Evolutionary conservation across 441 rosid species (phyloP).

Genomic region (Aleurites moluccanus): DNA sequence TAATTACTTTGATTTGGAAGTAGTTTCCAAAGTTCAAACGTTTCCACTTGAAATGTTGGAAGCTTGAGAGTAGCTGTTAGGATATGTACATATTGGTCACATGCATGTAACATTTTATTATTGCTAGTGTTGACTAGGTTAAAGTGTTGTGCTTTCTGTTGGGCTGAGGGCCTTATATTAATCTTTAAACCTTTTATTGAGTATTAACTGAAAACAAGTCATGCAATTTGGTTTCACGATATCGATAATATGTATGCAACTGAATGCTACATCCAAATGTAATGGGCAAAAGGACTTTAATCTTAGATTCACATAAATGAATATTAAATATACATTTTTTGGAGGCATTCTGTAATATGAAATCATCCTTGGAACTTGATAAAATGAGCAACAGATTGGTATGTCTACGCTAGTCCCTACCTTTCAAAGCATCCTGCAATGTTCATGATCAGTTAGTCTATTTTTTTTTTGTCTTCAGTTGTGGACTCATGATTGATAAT

Average conservation of each 20-base stretch:
- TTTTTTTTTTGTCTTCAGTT: not conserved
- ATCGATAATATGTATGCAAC: not conserved
- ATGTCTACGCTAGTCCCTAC: not conserved
- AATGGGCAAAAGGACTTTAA: not conserved
- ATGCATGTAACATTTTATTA: too few species aligned
- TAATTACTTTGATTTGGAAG: not conserved
- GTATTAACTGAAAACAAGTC: not conserved
- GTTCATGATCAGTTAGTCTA: not conserved
- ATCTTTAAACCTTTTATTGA: not conserved
- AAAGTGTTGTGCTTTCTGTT: not conserved
- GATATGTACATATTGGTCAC: not conserved
- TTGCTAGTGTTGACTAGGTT: not conserved
- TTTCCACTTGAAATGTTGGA: not conserved
- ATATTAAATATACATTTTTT: not conserved
- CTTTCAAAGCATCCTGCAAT: not conserved
- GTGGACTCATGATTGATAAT: not conserved
- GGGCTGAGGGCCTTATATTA: not conserved
- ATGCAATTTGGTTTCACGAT: not conserved
- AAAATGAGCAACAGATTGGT: not conserved
- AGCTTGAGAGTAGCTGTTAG: not conserved
- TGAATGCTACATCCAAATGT: not conserved
- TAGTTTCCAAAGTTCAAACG: not conserved
- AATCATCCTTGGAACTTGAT: not conserved
- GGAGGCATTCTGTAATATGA: not conserved
- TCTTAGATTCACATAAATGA: not conserved